Conservation (phyloP, 352 stramenopile genomes). For the Pythium volutum region DNA sequence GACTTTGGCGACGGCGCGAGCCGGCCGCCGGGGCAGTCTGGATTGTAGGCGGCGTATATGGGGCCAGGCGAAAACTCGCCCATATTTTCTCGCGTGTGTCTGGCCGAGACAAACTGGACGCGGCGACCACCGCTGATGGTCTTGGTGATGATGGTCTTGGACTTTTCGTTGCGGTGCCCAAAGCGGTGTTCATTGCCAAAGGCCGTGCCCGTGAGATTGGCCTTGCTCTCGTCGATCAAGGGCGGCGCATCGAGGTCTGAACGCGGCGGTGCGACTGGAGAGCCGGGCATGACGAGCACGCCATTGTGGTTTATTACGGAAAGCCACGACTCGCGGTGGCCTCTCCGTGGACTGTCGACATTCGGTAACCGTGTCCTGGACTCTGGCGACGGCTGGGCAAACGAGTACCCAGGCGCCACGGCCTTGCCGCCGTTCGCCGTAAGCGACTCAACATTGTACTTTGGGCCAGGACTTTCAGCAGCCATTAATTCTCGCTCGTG, state of each 20-base stretch:
- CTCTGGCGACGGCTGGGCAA: constrained; percentile 50
- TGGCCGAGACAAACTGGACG: constrained; percentile 72
- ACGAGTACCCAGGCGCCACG: constrained; percentile 57
- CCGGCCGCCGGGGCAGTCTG: constrained; percentile 57
- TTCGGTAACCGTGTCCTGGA: constrained; percentile 52
- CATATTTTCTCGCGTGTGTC: constrained; percentile 83
- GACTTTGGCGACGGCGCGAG: constrained; percentile 53
- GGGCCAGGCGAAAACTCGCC: constrained; percentile 81
- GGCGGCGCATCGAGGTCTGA: not conserved
- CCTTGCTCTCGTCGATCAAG: constrained; percentile 16
- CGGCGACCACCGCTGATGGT: constrained; percentile 37
- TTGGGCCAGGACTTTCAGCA: constrained; percentile 72
- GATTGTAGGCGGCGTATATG: constrained; percentile 76
- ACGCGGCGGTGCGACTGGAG: constrained; percentile 24
- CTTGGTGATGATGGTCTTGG: constrained; percentile 23
- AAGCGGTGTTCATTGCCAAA: constrained; percentile 81
- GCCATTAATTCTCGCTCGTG: constrained; percentile 79
- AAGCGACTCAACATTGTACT: constrained; percentile 75
- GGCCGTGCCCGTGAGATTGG: constrained; percentile 31
- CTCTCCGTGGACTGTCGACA: constrained; percentile 47
- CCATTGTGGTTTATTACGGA: constrained; percentile 82
- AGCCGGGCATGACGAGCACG: constrained; percentile 69
- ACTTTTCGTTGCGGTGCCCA: constrained; percentile 45
- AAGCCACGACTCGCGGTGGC: constrained; percentile 76
- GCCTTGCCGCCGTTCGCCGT: constrained; percentile 51